Percentiles rank a stretch among this genome's conserved stretches.
Evolutionary conservation across 768 basidiomycete species (phyloP).

Genomic region (Russula earlei): DNA sequence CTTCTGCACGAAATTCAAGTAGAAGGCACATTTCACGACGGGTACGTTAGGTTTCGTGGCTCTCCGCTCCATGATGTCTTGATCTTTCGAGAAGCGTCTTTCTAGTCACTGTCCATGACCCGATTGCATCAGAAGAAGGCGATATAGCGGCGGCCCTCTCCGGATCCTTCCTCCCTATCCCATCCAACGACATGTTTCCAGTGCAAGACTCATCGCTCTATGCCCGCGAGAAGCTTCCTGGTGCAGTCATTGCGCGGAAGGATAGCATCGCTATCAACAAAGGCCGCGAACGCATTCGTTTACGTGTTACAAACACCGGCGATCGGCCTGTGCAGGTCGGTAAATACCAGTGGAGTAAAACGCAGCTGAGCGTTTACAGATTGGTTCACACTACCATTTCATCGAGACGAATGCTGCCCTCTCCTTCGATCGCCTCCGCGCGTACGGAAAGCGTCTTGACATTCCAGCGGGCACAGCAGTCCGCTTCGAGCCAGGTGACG

Average conservation of each 20-base stretch:
- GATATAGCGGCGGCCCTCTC: conserved; percentile 81
- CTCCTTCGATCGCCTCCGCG: conserved; percentile 69
- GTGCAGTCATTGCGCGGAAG: conserved; percentile 61
- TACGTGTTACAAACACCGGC: conserved; percentile 83
- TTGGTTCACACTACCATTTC: conserved; percentile 94
- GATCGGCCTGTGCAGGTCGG: conserved; percentile 86
- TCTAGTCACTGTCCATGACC: conserved; percentile 95
- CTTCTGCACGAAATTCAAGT: conserved; percentile 85
- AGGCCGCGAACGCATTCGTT: conserved; percentile 54
- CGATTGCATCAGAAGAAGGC: conserved; percentile 77
- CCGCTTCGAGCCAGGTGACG: conserved; percentile 90
- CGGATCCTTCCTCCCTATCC: conserved; percentile 86
- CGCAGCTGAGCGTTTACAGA: conserved; percentile 32
- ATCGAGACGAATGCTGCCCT: conserved; percentile 79
- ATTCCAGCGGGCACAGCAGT: conserved; percentile 93
- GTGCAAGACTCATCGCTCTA: conserved; percentile 39
- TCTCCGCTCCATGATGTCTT: conserved; percentile 5
- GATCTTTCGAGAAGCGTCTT: conserved; percentile 54
- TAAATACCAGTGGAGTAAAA: conserved; percentile 13
- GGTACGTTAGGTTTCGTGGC: conserved; percentile 37
- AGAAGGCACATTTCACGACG: conserved; percentile 85
- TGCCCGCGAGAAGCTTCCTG: conserved; percentile 50
- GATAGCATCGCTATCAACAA: conserved; percentile 67
- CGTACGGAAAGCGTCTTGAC: conserved; percentile 82
- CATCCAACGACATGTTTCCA: conserved; percentile 57